Percentiles rank a stretch among this genome's conserved stretches.
phyloP scores from a whole-genome alignment of 176 grass and related monocot species.

The Aechmea fasciata region DNA sequence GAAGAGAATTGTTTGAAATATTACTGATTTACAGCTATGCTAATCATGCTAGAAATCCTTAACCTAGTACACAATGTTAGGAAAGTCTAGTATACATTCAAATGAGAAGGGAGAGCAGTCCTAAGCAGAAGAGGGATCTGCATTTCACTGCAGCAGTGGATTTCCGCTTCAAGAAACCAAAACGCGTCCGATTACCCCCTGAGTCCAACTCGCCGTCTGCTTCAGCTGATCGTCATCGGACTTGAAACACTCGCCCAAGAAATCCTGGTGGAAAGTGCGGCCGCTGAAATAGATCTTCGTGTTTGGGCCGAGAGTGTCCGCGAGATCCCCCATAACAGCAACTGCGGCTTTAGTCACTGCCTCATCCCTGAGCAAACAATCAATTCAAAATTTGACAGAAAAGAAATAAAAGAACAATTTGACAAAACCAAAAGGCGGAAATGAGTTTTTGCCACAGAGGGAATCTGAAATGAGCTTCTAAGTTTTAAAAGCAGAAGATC shows the following conservation, averaged over 20 bases:
- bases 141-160: too few species aligned
- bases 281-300: constrained; percentile 59
- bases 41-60: too few species aligned
- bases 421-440: constrained; percentile 9
- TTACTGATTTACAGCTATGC: too few species aligned
- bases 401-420: neutral
- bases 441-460: neutral
- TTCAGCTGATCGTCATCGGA: constrained; percentile 70
- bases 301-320: constrained; percentile 67
- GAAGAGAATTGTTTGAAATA: too few species aligned
- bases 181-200: constrained; percentile 59
- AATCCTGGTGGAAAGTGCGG: constrained; percentile 51
- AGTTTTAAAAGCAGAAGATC: too few species aligned
- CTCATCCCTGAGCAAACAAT: constrained; percentile 54
- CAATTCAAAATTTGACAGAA: constrained; percentile 2
- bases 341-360: constrained; percentile 86
- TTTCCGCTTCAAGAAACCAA: too few species aligned
- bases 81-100: too few species aligned
- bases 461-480: too few species aligned
- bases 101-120: too few species aligned
- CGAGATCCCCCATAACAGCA: constrained; percentile 71
- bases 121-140: too few species aligned
- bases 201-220: constrained; percentile 78
- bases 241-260: constrained; percentile 74
- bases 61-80: too few species aligned